Evolutionary conservation across 257 asterid species (phyloP).

Genomic region (Thymus quinquecostatus): DNA sequence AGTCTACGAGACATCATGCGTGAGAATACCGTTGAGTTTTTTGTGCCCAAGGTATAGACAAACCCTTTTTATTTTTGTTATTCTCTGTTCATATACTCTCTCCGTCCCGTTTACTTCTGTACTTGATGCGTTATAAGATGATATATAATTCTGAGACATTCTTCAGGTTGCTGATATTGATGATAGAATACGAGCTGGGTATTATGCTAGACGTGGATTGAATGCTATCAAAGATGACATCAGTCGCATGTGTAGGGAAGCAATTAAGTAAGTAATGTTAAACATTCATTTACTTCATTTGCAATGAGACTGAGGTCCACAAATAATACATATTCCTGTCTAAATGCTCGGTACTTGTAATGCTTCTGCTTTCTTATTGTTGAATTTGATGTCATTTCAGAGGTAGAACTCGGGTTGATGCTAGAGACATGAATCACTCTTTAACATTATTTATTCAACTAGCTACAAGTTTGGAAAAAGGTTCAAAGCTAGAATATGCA

Average conservation of each 20-base stretch:
- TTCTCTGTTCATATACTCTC: constrained; percentile 3
- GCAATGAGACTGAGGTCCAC: constrained; percentile 6
- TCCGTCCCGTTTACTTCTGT: background rate
- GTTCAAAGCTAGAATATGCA: constrained; percentile 53
- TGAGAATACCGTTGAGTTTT: constrained; percentile 73
- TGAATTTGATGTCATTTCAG: constrained; percentile 49
- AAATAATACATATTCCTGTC: background rate
- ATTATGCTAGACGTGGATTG: constrained; percentile 83
- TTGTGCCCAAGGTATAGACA: constrained; percentile 81
- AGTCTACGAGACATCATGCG: constrained; percentile 83
- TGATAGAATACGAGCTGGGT: constrained; percentile 80
- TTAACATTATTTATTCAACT: constrained; percentile 75
- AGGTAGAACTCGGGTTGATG: constrained; percentile 61
- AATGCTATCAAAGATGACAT: constrained; percentile 86
- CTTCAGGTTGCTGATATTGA: constrained; percentile 82
- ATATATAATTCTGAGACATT: constrained; percentile 24
- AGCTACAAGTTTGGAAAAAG: constrained; percentile 78
- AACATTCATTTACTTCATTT: background rate
- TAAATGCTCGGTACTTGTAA: background rate
- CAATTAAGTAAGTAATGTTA: constrained; percentile 75
- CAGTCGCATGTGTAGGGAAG: constrained; percentile 88
- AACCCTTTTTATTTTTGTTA: constrained; percentile 21
- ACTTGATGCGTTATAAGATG: constrained; percentile 13
- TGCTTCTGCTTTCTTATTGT: constrained; percentile 18
- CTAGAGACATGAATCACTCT: constrained; percentile 66